Evolutionary conservation across 139 green algal genomes (phyloP), one percentile per base, ranked within the genome.

Genomic region (Trebouxia sp.): DNA sequence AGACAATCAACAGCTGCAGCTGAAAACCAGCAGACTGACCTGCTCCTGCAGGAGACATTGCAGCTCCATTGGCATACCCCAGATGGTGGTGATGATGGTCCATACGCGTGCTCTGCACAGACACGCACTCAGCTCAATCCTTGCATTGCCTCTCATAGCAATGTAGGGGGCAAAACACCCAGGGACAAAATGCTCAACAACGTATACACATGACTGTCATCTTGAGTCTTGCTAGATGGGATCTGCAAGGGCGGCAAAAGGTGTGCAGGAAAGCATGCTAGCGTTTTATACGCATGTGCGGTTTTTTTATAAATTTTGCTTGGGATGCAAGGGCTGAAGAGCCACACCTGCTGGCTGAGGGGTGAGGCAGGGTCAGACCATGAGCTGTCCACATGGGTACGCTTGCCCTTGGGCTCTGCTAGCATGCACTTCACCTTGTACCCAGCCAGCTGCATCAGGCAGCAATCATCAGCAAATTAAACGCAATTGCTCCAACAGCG

Each of bases 361-460:
- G 69, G 69, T 41, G 69, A 69, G 62, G 69, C 65, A 41, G 70
- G 66, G 39, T 84, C 81, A 87, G 82, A 51, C 76, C 82, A 76
- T 51, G 76, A 48, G 32, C 51, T 47, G 72, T 69, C 56, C 56
- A 62, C 53, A 38, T 15, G 58, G 6, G 58, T 80, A 20, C 91
- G 88, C 86, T 95, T 95, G 37, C 89, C 92, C 84, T 97, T 97
- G 30, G 94, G 94, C 89, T 96, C 93, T 8, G 94, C 94, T 14
- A 97, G 83, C 94, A 97, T 97, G 69, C 92, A 91, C 88, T 97
- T 97, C 5, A 97, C 93, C 83, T 93, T 95, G 88, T 97, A 96
- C 20, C 89, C 86, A 22, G 86, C 87, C 24, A 97, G 80, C 90
- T 96, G 85, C 56, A 66, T 5, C 24, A 8, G 32, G 28, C 62